Conservation (phyloP, 441 rosid species). For the Erysimum cheiri region DNA sequence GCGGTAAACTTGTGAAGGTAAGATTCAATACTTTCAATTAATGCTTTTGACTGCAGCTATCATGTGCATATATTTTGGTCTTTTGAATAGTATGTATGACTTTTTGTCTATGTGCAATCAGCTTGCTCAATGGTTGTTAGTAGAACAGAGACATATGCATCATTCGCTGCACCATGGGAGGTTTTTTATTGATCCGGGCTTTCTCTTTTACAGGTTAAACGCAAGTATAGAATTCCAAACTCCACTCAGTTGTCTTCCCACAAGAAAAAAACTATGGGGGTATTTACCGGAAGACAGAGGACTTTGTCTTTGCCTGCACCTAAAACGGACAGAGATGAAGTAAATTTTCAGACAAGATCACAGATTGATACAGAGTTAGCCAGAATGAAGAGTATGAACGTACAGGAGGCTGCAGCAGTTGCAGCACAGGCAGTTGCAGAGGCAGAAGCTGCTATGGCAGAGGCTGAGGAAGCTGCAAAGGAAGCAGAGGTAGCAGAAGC, state of each 20-base stretch:
- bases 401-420: constrained; percentile 82
- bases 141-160: constrained; percentile 12
- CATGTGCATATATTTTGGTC: background rate
- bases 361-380: constrained; percentile 79
- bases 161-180: background rate
- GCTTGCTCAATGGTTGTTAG: constrained; percentile 22
- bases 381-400: constrained; percentile 79
- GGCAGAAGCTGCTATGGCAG: constrained; percentile 89
- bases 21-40: constrained; percentile 15
- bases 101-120: constrained; percentile 5
- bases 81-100: background rate
- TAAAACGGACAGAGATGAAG: constrained; percentile 59
- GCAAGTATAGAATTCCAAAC: constrained; percentile 77
- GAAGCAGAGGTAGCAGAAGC: constrained; percentile 97
- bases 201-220: constrained; percentile 68
- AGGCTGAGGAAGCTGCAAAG: constrained; percentile 91
- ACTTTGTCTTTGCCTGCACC: constrained; percentile 45
- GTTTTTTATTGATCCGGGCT: constrained; percentile 8
- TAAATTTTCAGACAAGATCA: constrained; percentile 55
- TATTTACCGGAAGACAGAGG: constrained; percentile 53
- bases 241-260: constrained; percentile 50
- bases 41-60: background rate
- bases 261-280: constrained; percentile 53
- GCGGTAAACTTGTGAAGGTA: constrained; percentile 82
- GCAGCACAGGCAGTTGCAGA: constrained; percentile 93